Evolutionary conservation across 495 filamentous ascomycete species (phyloP), one percentile per base, ranked within the genome.

Genomic region (Lasiosphaeria miniovina): DNA sequence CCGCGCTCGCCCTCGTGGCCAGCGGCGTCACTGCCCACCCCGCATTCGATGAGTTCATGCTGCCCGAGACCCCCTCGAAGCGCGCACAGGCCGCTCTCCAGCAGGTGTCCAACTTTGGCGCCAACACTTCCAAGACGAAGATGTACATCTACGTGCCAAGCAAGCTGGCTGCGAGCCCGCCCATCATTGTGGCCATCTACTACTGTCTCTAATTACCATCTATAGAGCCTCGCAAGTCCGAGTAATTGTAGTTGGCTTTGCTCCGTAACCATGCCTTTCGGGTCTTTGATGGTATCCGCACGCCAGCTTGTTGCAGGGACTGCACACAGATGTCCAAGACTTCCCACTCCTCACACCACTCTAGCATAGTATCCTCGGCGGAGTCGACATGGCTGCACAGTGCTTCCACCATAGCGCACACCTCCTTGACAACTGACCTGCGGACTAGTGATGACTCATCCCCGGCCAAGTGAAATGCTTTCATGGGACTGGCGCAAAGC

Each of bases 141-240:
- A 82, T 85, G 80, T 86, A 78, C 65, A 75, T 82, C 52, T 84
- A 83, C 62, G 78, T 83, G 41, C 84, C 84, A 5, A 71, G 66
- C 55, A 82, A 76, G 38, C 74, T 84, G 15, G 71, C 76, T 46
- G 64, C 69, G 2, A 80, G 74, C 36, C 80, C 82, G 0, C 73
- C 80, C 15, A 77, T 86, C 53, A 70, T 86, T 43, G 80, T 86
- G 0, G 83, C 78, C 9, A 75, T 84, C 17, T 80, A 86, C 67
- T 81, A 80, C 62, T 83, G 48, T 24, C 24, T 24, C 24, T 24
- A 24, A 24, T 24, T 24, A 24, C 24, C 2, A 24, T 24, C 24
- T 24, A 24, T 24, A 24, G 24, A 24, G 24, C 24, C 24, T 24
- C 2, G 24, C 24, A 24, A 24, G 24, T 24, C 24, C 24, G 24